Base-by-base conservation (phyloP, 1,284 basidiomycete genomes). In the Cutaneotrichosporon cyanovorans region DNA sequence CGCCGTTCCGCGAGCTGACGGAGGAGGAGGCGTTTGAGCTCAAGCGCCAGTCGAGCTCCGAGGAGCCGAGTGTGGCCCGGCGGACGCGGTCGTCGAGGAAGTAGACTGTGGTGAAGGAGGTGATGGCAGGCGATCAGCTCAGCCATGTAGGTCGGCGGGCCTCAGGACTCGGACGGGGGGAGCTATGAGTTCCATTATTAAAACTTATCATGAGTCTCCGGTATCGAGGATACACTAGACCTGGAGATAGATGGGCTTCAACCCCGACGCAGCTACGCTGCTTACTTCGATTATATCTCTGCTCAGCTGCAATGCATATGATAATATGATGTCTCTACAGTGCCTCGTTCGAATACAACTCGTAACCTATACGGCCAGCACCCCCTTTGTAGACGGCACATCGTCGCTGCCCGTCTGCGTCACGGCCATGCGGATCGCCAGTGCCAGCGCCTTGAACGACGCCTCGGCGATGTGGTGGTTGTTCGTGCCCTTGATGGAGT, bases 391-490 rank as follows among this genome's bases (percentile, higher is more conserved):
- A 66, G 88, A 93, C 3, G 95, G 95, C 18, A 98, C 83, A 56
- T 99, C 95, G 61, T 83, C 78, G 14, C 85, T 80, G 6, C 92
- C 92, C 1, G 93, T 98, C 56, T 78, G 77, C 62, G 89, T 81
- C 53, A 95, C 86, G 15, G 95, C 95, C 72, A 96, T 83, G 57
- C 86, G 83, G 61, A 99, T 91, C 4, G 95, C 95, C 16, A 99
- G 76, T 1, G 93, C 95, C 21, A 97, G 73, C 0, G 93, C 93
- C 74, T 98, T 99, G 80, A 99, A 98, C 6, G 92, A 89, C 5
- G 91, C 89, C 72, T 99, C 95, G 28, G 91, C 81, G 51, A 87
- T 82, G 73, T 98, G 95, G 71, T 99, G 95, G 68, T 99, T 95
- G 73, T 99, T 99, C 60, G 88, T 84, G 41, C 95, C 95, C 28